Conservation (phyloP, 306 rosid species). For the Acacia acuminata region DNA sequence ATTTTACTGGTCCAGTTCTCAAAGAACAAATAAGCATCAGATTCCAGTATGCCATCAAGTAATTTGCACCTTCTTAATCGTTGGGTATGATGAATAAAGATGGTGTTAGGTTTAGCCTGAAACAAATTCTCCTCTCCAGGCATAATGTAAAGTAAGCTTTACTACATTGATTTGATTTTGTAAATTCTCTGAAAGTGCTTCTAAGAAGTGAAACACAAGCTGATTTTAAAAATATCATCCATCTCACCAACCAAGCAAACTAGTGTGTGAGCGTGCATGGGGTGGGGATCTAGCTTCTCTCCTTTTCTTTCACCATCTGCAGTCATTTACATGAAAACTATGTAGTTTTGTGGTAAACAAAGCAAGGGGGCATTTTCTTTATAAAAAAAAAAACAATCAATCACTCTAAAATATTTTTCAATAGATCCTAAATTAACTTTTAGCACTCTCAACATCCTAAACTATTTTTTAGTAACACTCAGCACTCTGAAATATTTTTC, state of each 20-base stretch:
- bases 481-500: too few species aligned
- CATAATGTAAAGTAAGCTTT: not conserved
- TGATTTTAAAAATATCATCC: not conserved
- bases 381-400: too few species aligned
- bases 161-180: not conserved
- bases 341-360: too few species aligned
- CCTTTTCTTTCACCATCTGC: too few species aligned
- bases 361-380: too few species aligned
- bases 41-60: not conserved
- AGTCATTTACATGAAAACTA: too few species aligned
- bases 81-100: not conserved
- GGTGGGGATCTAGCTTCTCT: too few species aligned
- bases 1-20: constrained; percentile 4
- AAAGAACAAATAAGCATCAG: not conserved
- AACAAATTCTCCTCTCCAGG: not conserved
- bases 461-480: too few species aligned
- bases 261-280: not conserved
- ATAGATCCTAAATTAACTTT: too few species aligned
- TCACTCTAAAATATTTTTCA: too few species aligned
- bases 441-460: too few species aligned
- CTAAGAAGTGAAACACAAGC: not conserved
- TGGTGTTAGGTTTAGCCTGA: not conserved
- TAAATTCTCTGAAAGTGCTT: not conserved
- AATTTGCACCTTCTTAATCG: not conserved
- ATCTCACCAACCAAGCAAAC: not conserved